Evolutionary conservation across 2,329 filamentous ascomycete species (phyloP).

Genomic region (Talaromyces sp.): DNA sequence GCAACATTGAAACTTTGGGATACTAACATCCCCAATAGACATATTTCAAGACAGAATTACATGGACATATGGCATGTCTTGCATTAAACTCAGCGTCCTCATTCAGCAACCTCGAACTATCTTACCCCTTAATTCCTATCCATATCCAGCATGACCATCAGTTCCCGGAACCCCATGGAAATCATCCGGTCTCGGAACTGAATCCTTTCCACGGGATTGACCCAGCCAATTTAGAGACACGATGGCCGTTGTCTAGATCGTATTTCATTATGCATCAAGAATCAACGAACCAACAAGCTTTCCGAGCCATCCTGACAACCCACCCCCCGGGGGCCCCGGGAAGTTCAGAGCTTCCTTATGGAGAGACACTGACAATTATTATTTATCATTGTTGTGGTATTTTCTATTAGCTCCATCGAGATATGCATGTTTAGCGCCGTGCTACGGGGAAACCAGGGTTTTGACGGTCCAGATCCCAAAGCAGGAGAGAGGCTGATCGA

Average conservation of each 20-base stretch:
- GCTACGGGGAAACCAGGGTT: neutral
- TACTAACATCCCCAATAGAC: too few relatives aligned
- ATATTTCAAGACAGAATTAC: too few relatives aligned
- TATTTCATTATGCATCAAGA: neutral
- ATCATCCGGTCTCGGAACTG: neutral
- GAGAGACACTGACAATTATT: neutral
- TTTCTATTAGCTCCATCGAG: neutral
- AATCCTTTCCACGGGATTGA: neutral
- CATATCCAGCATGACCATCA: neutral
- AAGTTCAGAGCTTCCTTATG: neutral
- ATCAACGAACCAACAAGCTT: too few relatives aligned
- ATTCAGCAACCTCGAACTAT: neutral
- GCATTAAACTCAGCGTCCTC: neutral
- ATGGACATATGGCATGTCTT: neutral
- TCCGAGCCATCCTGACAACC: neutral
- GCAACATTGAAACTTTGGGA: too few relatives aligned
- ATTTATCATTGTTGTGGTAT: neutral
- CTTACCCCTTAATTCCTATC: neutral
- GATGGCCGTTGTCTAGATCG: neutral
- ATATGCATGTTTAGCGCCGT: neutral
- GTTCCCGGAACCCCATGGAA: neutral
- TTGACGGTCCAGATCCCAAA: neutral
- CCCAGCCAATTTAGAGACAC: neutral
- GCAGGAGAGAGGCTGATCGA: neutral
- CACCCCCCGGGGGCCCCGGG: too few relatives aligned